These are phyloP conservation scores for Pseudogymnoascus sp. DNA, from an alignment of 2,329 filamentous ascomycete genomes.

Conservation along the genomic window DNA sequence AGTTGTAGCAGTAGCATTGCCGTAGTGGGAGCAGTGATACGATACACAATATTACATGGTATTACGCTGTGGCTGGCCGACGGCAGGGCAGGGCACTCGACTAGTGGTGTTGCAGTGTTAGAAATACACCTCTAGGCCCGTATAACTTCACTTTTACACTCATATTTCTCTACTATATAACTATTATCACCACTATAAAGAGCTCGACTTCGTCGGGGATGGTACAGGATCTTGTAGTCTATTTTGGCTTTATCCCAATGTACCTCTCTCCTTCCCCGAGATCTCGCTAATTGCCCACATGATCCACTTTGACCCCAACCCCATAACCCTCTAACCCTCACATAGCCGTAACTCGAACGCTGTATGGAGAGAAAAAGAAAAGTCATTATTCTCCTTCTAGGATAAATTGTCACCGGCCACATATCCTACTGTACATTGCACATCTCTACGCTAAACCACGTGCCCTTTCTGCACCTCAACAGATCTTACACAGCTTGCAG, in stretches of 20 bases:
- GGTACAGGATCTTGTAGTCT: not conserved
- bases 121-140: too few relatives aligned
- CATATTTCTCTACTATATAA: not conserved
- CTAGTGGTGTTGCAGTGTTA: not conserved
- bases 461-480: not conserved
- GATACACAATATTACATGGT: not conserved
- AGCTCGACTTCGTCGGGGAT: not conserved
- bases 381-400: not conserved
- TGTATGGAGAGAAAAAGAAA: not conserved
- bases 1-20: not conserved
- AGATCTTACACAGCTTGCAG: not conserved
- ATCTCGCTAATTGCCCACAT: constrained; percentile 4
- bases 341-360: not conserved
- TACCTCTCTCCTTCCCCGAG: not conserved
- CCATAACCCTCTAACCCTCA: not conserved
- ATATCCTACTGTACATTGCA: not conserved
- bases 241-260: not conserved
- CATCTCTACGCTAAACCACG: not conserved
- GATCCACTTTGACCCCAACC: not conserved
- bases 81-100: not conserved
- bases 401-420: not conserved
- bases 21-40: not conserved
- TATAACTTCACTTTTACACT: not conserved
- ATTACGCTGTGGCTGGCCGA: not conserved
- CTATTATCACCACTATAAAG: not conserved